Evolutionary conservation across 1,284 basidiomycete species (phyloP), one percentile per base, ranked within the genome.

Genomic region (Hortiboletus rubellus): DNA sequence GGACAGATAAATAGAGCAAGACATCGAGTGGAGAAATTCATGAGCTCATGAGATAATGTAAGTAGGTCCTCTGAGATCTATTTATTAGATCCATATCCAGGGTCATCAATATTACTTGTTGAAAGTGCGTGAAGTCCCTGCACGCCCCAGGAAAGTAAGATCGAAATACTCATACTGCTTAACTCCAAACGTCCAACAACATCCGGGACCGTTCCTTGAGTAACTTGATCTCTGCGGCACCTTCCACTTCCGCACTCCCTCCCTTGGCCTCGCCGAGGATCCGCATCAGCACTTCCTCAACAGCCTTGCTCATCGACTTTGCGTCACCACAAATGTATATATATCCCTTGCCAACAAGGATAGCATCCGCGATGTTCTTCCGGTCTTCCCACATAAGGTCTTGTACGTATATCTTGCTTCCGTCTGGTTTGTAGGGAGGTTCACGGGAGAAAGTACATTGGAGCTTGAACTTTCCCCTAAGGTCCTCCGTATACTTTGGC

Each of bases 301-400:
- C 96, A 49, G 90, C 84, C 73, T 94, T 95, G 70, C 88, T 88
- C 96, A 99, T 99, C 72, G 83, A 86, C 82, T 94, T 96, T 51
- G 95, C 96, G 70, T 99, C 96, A 71, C 97, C 96, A 68, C 96
- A 98, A 63, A 96, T 90, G 75, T 95, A 96, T 12, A 96, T 83
- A 74, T 96, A 96, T 22, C 92, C 96, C 77, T 97, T 94, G 73
- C 92, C 91, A 63, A 94, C 91, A 60, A 97, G 79, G 65, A 99
- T 94, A 24, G 92, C 88, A 61, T 96, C 87, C 5, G 91, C 92
- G 56, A 99, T 82, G 61, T 86, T 82, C 70, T 86, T 85, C 52
- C 86, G 81, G 67, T 92, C 84, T 56, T 96, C 85, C 89, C 90
- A 94, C n/a, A 97, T 77, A 55, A 96, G 78, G 75, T 98, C 94